Conservation (phyloP, 768 basidiomycete genomes). For the Amanita pseudoporphyria region DNA sequence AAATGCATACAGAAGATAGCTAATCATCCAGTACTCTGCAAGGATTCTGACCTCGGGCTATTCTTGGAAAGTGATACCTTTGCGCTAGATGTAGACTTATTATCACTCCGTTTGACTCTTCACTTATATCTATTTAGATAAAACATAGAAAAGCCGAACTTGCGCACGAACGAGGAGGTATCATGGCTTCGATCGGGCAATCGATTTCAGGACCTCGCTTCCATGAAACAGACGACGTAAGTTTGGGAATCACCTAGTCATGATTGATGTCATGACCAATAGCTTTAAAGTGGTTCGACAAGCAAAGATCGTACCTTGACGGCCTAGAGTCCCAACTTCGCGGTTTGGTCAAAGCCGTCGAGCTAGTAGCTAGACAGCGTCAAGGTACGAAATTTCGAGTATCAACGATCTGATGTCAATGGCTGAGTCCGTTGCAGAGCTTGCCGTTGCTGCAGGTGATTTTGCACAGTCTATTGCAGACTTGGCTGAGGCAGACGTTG, state of each 20-base stretch:
- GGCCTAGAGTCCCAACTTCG: slow-evolving; percentile 85
- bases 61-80: slow-evolving; percentile 95
- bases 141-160: slow-evolving; percentile 79
- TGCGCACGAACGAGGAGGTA: slow-evolving; percentile 68
- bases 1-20: slow-evolving; percentile 90
- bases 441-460: slow-evolving; percentile 64
- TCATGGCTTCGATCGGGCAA: slow-evolving; percentile 79
- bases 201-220: slow-evolving; percentile 73
- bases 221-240: slow-evolving; percentile 80
- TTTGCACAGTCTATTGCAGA: slow-evolving; percentile 66
- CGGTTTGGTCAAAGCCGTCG: slow-evolving; percentile 79
- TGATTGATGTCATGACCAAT: slow-evolving; percentile 3
- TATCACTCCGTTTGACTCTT: background rate
- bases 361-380: slow-evolving; percentile 76
- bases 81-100: slow-evolving; percentile 65
- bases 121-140: slow-evolving; percentile 41
- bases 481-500: slow-evolving; percentile 69
- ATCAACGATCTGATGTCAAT: slow-evolving; percentile 8
- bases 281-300: slow-evolving; percentile 78
- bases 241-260: slow-evolving; percentile 5
- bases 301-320: slow-evolving; percentile 77
- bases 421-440: slow-evolving; percentile 33
- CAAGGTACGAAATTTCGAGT: slow-evolving; percentile 31
- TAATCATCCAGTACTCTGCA: slow-evolving; percentile 82
- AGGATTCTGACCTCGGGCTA: slow-evolving; percentile 79